phyloP scores from a whole-genome alignment of 2,329 filamentous ascomycete genomes.

The Emericellopsis cladophorae region DNA sequence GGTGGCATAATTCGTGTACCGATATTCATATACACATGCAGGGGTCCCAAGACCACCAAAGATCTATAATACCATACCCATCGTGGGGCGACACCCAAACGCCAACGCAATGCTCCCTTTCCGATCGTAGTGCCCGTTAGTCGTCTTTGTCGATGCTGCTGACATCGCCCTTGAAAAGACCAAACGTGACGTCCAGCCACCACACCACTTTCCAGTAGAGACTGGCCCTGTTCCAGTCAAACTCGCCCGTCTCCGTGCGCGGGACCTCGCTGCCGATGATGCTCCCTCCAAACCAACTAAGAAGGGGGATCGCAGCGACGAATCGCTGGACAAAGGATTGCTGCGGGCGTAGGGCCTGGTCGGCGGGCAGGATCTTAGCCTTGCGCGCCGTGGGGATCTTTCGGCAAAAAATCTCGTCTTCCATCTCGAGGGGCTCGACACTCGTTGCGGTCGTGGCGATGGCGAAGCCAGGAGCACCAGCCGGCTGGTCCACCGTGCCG shows the following conservation, averaged over 20 bases:
- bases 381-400: slow-evolving; percentile 55
- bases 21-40: no score
- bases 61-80: no score
- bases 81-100: neutral
- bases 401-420: slow-evolving; percentile 36
- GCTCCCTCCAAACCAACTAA: slow-evolving; percentile 58
- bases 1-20: no score
- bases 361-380: slow-evolving; percentile 51
- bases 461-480: slow-evolving; percentile 7
- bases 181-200: slow-evolving; percentile 46
- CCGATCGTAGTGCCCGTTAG: slow-evolving; percentile 12
- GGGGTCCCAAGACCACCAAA: no score
- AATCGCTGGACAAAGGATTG: slow-evolving; percentile 52
- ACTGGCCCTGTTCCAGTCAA: slow-evolving; percentile 61
- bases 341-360: slow-evolving; percentile 59
- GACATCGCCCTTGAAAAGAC: slow-evolving; percentile 46
- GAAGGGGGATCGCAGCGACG: slow-evolving; percentile 52
- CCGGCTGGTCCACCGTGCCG: slow-evolving; percentile 27
- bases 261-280: slow-evolving; percentile 70
- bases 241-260: slow-evolving; percentile 57
- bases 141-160: slow-evolving; percentile 46
- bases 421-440: slow-evolving; percentile 15
- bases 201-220: slow-evolving; percentile 57
- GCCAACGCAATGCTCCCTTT: neutral
- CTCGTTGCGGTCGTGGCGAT: slow-evolving; percentile 4